Evolutionary conservation across 2,329 filamentous ascomycete species (phyloP).

Genomic region (Xylaria hypoxylon): DNA sequence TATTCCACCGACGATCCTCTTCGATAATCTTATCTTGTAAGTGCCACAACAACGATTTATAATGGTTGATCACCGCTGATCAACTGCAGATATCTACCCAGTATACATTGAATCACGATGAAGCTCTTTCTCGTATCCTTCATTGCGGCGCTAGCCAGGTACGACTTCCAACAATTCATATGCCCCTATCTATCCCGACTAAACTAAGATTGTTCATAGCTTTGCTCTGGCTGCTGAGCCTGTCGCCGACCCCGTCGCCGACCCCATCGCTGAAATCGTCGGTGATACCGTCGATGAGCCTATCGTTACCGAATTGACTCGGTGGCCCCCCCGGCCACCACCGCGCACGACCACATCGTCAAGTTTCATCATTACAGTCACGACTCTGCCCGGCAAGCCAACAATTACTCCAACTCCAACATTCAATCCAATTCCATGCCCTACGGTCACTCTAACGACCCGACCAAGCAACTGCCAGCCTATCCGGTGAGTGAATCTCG

Average conservation of each 20-base stretch:
- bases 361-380: constrained; percentile 46
- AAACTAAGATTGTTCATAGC: constrained; percentile 6
- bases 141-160: constrained; percentile 43
- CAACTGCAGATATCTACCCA: not conserved
- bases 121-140: constrained; percentile 40
- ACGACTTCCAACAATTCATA: constrained; percentile 10
- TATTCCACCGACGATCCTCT: constrained; percentile 19
- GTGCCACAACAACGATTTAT: not conserved
- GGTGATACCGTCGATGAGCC: not conserved
- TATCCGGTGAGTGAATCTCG: constrained; percentile 39
- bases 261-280: not conserved
- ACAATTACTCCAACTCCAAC: constrained; percentile 35
- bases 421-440: constrained; percentile 45
- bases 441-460: constrained; percentile 52
- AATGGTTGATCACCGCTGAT: constrained; percentile 8
- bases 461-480: constrained; percentile 50
- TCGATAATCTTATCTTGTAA: constrained; percentile 19
- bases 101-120: constrained; percentile 36
- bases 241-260: not conserved
- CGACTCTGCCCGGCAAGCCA: constrained; percentile 40
- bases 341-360: constrained; percentile 15
- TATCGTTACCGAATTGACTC: not conserved
- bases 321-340: constrained; percentile 15
- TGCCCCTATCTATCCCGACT: not conserved
- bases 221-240: constrained; percentile 7